These are phyloP conservation scores for Candida sanyaensis DNA, from an alignment of 1,139 yeast species.

Conservation along the genomic window DNA sequence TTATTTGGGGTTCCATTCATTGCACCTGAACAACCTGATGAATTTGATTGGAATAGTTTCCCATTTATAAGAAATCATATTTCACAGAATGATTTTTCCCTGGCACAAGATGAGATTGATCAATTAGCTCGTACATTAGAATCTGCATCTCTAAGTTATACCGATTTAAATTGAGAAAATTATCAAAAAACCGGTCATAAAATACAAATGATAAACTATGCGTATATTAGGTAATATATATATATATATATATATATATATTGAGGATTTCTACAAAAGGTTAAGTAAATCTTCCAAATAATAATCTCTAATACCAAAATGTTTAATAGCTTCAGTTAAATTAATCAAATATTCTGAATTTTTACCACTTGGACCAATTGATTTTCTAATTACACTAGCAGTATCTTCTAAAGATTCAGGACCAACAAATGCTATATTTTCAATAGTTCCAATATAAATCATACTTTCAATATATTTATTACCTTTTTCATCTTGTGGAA, in stretches of 20 bases:
- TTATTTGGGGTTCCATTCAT: slow-evolving; percentile 70
- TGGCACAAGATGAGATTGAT: slow-evolving; percentile 59
- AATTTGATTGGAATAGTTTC: slow-evolving; percentile 64
- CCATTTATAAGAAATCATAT: slow-evolving; percentile 76
- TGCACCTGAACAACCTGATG: slow-evolving; percentile 42
- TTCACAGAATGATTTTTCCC: slow-evolving; percentile 46
- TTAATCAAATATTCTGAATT: slow-evolving; percentile 69
- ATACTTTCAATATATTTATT: slow-evolving; percentile 53
- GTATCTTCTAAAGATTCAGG: slow-evolving; percentile 64
- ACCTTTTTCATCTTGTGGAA: slow-evolving; percentile 28
- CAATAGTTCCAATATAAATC: slow-evolving; percentile 83
- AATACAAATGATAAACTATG: neutral
- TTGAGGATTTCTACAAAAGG: slow-evolving; percentile 4
- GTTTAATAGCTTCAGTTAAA: slow-evolving; percentile 54
- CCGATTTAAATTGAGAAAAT: slow-evolving; percentile 4
- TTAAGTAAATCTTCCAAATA: slow-evolving; percentile 39
- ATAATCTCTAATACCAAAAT: slow-evolving; percentile 42
- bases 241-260: neutral
- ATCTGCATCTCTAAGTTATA: slow-evolving; percentile 21
- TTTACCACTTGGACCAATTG: slow-evolving; percentile 80
- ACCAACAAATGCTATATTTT: slow-evolving; percentile 81
- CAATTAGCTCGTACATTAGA: slow-evolving; percentile 41
- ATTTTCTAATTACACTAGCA: slow-evolving; percentile 56
- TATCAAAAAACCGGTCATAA: too few relatives aligned
- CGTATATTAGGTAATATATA: neutral